Evolutionary conservation across 2,329 filamentous ascomycete genomes (phyloP).

Genomic region (Trichoderma sp.): DNA sequence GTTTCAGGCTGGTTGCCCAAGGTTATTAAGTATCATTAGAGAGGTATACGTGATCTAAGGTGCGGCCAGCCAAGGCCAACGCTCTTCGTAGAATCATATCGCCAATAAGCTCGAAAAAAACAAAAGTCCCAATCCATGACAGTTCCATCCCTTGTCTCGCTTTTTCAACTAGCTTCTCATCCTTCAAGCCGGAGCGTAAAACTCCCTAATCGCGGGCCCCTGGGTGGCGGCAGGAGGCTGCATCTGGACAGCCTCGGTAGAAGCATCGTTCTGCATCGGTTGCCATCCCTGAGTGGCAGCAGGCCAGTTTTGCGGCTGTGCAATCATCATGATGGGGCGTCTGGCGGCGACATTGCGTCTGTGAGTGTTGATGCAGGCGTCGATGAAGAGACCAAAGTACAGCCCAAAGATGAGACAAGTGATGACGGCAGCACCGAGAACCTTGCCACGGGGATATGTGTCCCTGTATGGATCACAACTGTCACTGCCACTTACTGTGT

Average conservation of each 20-base stretch:
- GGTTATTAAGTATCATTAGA: neutral
- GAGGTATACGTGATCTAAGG: slow-evolving; percentile 3
- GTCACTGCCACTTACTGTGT: neutral
- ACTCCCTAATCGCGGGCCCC: slow-evolving; percentile 1
- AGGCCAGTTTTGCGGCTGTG: slow-evolving; percentile 34
- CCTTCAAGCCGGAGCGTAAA: neutral
- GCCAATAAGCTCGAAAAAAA: neutral
- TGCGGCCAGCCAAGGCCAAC: neutral
- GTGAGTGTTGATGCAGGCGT: slow-evolving; percentile 42
- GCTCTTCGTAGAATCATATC: slow-evolving; percentile 14
- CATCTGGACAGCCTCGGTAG: neutral
- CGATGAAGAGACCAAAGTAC: slow-evolving; percentile 43
- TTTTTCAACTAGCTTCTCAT: neutral
- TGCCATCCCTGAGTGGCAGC: slow-evolving; percentile 35
- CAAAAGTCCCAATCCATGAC: neutral
- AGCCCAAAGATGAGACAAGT: slow-evolving; percentile 31
- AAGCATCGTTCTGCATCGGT: slow-evolving; percentile 25
- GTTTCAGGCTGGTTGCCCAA: neutral
- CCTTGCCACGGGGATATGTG: neutral
- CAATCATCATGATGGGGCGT: slow-evolving; percentile 31
- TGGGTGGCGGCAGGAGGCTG: neutral
- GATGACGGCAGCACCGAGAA: slow-evolving; percentile 28
- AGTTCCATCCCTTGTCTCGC: neutral
- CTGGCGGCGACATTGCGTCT: slow-evolving; percentile 31
- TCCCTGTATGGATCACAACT: neutral